Conservation (phyloP, 495 filamentous ascomycete species). For the Chaetomium tenue region DNA sequence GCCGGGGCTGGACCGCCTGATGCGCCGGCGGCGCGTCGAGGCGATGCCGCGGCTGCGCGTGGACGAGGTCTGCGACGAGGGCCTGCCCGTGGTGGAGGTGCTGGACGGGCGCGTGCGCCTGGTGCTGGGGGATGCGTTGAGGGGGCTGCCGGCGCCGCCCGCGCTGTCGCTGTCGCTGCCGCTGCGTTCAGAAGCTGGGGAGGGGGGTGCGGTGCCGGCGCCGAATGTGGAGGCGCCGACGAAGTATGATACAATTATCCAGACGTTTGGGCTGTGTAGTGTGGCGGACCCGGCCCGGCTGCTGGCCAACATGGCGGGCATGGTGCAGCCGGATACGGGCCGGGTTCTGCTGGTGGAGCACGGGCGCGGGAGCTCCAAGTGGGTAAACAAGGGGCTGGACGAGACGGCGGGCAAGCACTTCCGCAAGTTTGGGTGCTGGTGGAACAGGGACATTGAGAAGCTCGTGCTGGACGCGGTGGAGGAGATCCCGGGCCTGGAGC, state of each 20-base stretch:
- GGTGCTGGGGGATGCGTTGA: constrained; percentile 42
- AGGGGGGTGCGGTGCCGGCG: too few relatives aligned
- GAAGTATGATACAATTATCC: constrained; percentile 81
- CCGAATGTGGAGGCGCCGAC: neutral
- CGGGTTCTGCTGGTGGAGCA: constrained; percentile 88
- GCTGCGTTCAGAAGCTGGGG: too few relatives aligned
- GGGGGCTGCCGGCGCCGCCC: constrained; percentile 30
- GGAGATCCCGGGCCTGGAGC: constrained; percentile 73
- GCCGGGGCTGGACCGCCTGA: constrained; percentile 35
- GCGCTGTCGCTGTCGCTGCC: neutral
- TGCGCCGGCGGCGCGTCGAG: constrained; percentile 28
- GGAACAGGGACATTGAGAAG: constrained; percentile 84
- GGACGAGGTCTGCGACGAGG: constrained; percentile 12
- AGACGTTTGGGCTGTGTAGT: constrained; percentile 92
- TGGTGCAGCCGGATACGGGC: constrained; percentile 56
- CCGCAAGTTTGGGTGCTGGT: constrained; percentile 88
- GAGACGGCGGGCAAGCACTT: constrained; percentile 74
- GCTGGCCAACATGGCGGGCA: constrained; percentile 57
- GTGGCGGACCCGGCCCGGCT: constrained; percentile 70
- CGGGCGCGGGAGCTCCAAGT: constrained; percentile 71
- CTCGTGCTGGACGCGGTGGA: constrained; percentile 56
- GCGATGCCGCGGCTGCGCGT: constrained; percentile 19
- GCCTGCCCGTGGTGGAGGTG: constrained; percentile 35
- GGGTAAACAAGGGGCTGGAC: constrained; percentile 79
- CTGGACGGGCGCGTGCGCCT: constrained; percentile 39